These are phyloP conservation scores for Zasmidium cellare DNA, from an alignment of 2,329 filamentous ascomycete genomes.

Conservation along the genomic window DNA sequence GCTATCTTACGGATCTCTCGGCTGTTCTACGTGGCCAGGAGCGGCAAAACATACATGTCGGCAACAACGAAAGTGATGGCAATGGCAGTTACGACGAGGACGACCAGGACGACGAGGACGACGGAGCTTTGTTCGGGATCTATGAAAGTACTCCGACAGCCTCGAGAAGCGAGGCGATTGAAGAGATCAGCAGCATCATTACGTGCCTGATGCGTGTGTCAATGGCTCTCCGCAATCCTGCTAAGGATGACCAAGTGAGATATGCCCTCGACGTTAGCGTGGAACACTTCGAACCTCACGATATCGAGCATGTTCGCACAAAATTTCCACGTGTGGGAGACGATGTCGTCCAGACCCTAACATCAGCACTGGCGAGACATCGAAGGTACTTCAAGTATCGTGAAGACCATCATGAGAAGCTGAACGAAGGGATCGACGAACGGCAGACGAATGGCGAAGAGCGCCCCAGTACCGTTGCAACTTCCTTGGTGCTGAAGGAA, in stretches of 20 bases:
- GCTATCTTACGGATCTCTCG: conserved; percentile 1
- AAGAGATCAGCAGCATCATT: conserved; percentile 24
- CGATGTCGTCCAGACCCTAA: conserved; percentile 30
- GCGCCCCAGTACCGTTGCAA: neutral
- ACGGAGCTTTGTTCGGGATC: neutral
- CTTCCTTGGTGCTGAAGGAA: neutral
- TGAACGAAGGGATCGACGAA: conserved; percentile 23
- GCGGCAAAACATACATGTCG: neutral
- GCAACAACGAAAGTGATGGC: neutral
- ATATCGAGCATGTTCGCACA: conserved; percentile 11
- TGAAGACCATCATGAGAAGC: conserved; percentile 34
- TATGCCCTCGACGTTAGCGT: conserved; percentile 28
- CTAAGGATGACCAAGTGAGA: conserved; percentile 30
- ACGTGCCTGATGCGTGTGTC: conserved; percentile 37
- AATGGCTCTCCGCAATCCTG: conserved; percentile 36
- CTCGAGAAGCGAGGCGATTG: conserved; percentile 10
- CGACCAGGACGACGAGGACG: neutral
- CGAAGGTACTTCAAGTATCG: conserved; percentile 37
- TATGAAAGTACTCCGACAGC: neutral
- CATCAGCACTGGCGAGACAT: conserved; percentile 33
- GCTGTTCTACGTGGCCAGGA: too few species aligned
- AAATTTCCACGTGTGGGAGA: conserved; percentile 8
- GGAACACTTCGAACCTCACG: conserved; percentile 2
- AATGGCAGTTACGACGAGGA: neutral
- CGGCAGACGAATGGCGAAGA: neutral